These are phyloP conservation scores for Leishmania amazonensis DNA, from an alignment of 208 protist genomes.

Conservation along the genomic window DNA sequence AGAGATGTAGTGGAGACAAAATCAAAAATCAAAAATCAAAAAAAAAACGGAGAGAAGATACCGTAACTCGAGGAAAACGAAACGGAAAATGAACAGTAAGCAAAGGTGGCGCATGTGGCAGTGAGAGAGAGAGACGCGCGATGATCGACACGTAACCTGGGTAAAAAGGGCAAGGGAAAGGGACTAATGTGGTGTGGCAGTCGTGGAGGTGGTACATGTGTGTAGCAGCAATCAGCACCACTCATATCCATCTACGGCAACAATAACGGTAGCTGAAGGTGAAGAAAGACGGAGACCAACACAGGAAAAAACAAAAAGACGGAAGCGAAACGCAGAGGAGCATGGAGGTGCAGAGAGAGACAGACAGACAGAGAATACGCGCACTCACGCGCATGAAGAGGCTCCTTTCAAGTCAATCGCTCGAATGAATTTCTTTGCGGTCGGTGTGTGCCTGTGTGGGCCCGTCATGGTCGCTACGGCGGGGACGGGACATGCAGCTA, in stretches of 20 bases:
- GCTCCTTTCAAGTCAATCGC: not conserved
- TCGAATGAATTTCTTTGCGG: not conserved
- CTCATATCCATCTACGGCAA: not conserved
- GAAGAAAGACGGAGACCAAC: not conserved
- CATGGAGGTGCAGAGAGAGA: slow-evolving; percentile 17
- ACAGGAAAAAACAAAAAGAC: not conserved
- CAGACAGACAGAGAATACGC: slow-evolving; percentile 10
- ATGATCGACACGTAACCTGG: not conserved
- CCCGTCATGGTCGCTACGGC: not conserved
- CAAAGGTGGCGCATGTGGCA: not conserved
- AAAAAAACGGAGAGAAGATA: not conserved
- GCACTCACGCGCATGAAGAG: not conserved
- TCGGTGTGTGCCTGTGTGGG: not conserved
- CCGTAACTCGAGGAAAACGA: not conserved
- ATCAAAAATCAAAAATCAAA: not conserved
- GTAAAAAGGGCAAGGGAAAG: not conserved
- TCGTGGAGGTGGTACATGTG: not conserved
- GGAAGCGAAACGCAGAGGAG: not conserved
- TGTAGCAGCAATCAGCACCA: not conserved
- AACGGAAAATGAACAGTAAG: not conserved
- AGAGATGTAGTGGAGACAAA: not conserved
- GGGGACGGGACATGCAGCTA: not conserved
- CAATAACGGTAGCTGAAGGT: not conserved
- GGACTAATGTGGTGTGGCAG: not conserved
- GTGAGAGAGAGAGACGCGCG: not conserved